Evolutionary conservation across 352 stramenopile genomes (phyloP).

Genomic region (Globisporangium paddicum): DNA sequence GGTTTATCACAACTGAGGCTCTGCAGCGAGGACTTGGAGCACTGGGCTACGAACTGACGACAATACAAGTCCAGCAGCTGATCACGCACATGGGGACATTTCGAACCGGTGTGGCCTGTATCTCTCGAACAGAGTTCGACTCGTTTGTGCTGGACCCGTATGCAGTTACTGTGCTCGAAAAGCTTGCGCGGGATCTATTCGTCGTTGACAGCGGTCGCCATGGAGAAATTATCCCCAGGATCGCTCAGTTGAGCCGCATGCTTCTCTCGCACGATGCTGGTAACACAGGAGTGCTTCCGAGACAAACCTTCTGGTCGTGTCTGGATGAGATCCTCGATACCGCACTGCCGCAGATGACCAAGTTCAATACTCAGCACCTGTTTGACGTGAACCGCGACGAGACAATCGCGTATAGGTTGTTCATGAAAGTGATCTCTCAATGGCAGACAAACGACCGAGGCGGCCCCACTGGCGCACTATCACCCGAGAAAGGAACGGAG

Average conservation of each 20-base stretch:
- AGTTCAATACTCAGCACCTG: slow-evolving; percentile 45
- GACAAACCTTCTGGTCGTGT: slow-evolving; percentile 22
- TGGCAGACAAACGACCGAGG: slow-evolving; percentile 19
- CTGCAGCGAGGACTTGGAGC: slow-evolving; percentile 33
- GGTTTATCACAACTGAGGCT: slow-evolving; percentile 36
- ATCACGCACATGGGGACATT: slow-evolving; percentile 41
- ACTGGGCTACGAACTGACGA: slow-evolving; percentile 36
- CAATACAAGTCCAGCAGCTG: slow-evolving; percentile 31
- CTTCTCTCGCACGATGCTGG: slow-evolving; percentile 32
- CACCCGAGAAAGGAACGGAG: neutral
- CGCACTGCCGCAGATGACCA: slow-evolving; percentile 25
- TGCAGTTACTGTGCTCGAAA: slow-evolving; percentile 23
- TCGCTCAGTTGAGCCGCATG: slow-evolving; percentile 44
- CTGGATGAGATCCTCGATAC: slow-evolving; percentile 29
- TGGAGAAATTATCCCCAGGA: slow-evolving; percentile 23
- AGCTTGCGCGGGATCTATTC: slow-evolving; percentile 31
- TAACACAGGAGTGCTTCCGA: slow-evolving; percentile 24
- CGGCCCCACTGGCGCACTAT: neutral
- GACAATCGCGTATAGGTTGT: slow-evolving; percentile 64
- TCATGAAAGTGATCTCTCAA: slow-evolving; percentile 68
- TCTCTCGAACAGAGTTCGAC: slow-evolving; percentile 80
- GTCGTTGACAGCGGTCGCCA: slow-evolving; percentile 10
- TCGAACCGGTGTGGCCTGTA: slow-evolving; percentile 20
- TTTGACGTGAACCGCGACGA: slow-evolving; percentile 66
- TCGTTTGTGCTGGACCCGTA: slow-evolving; percentile 66